A percentile compares a stretch with the other conserved stretches of the same genome.
phyloP scores from a whole-genome alignment of 1,284 basidiomycete genomes.

The Cutaneotrichosporon dermatis region DNA sequence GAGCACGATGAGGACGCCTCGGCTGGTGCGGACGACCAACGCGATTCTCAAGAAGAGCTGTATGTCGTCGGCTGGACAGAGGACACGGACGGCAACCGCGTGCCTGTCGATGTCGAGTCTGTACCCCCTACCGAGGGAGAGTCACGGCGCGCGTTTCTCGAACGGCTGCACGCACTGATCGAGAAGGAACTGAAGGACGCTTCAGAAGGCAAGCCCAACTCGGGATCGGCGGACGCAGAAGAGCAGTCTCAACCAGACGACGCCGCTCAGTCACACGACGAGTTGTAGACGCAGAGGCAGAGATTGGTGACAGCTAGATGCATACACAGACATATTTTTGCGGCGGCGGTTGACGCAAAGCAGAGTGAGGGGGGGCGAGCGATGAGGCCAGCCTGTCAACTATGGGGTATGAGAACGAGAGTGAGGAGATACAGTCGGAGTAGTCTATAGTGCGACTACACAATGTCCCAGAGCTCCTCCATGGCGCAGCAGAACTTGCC shows the following conservation, averaged over 20 bases:
- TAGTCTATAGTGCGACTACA: conserved; percentile 37
- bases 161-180: conserved; percentile 3
- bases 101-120: conserved; percentile 1
- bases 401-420: background rate
- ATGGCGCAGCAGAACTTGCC: conserved; percentile 73
- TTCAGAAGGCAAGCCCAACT: conserved; percentile 1
- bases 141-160: background rate
- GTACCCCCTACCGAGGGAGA: background rate
- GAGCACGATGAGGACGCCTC: conserved; percentile 8
- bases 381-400: background rate
- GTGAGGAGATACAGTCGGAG: background rate
- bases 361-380: background rate
- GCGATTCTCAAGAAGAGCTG: background rate
- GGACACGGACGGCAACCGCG: conserved; percentile 1
- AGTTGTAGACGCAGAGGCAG: conserved; percentile 1
- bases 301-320: conserved; percentile 14
- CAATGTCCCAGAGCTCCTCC: conserved; percentile 60
- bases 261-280: background rate
- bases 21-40: conserved; percentile 12
- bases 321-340: conserved; percentile 16
- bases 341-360: conserved; percentile 7
- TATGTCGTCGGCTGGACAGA: conserved; percentile 3
- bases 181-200: conserved; percentile 2
- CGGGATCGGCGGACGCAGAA: background rate
- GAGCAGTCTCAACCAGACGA: background rate